phyloP scores from a whole-genome alignment of 2,329 filamentous ascomycete genomes.

The Arthrinium phaeospermum region DNA sequence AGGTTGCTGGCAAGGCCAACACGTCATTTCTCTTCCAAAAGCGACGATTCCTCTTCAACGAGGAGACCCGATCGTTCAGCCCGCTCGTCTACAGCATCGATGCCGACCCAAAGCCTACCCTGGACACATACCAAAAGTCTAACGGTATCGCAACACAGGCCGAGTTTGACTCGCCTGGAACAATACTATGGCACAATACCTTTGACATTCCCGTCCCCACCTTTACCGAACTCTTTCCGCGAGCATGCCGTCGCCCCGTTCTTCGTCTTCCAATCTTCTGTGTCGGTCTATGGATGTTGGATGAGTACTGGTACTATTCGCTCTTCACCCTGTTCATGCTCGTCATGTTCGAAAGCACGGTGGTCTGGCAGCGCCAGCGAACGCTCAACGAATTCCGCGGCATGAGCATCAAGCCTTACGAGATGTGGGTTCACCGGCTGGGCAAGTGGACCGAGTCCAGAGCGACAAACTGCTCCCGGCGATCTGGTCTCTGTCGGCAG shows the following conservation, averaged over 20 bases:
- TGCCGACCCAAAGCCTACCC: conserved; percentile 77
- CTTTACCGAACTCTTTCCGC: conserved; percentile 95
- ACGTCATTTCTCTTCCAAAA: conserved; percentile 97
- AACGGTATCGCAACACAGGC: conserved; percentile 74
- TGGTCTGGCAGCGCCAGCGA: conserved; percentile 97
- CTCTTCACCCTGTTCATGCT: conserved; percentile 99
- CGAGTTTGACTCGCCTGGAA: conserved; percentile 79
- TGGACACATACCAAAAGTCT: conserved; percentile 80
- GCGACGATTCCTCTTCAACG: conserved; percentile 87
- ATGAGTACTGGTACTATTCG: conserved; percentile 99
- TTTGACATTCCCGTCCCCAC: conserved; percentile 98
- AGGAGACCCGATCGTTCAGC: conserved; percentile 74
- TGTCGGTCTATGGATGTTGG: conserved; percentile 96
- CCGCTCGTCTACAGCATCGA: conserved; percentile 87
- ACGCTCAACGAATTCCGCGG: conserved; percentile 96
- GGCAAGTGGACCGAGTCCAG: conserved; percentile 83
- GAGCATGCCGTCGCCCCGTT: conserved; percentile 98
- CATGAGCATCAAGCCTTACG: conserved; percentile 99
- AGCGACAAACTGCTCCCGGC: conserved; percentile 90
- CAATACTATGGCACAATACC: conserved; percentile 95
- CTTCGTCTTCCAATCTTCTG: conserved; percentile 99
- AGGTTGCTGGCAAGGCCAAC: conserved; percentile 76
- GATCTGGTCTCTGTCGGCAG: conserved; percentile 91
- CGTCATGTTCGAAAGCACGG: conserved; percentile 95
- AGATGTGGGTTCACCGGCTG: conserved; percentile 87